These are phyloP conservation scores for Exophiala sideris DNA, from an alignment of 2,329 filamentous ascomycete genomes.

Conservation along the genomic window DNA sequence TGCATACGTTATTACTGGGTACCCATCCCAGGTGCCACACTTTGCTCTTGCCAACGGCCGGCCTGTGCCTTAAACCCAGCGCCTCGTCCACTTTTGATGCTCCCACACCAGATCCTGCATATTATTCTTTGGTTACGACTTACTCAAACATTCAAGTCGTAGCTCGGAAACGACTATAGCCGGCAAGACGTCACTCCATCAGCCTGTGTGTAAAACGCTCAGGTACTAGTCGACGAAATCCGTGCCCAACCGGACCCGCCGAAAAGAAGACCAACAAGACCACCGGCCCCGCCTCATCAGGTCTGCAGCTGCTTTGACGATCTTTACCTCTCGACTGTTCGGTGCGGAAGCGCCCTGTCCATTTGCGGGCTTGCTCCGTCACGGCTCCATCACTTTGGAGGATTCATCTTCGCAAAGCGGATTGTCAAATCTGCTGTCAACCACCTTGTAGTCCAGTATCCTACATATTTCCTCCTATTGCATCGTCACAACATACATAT, in stretches of 20 bases:
- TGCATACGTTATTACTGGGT: constrained; percentile 1
- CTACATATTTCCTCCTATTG: constrained; percentile 10
- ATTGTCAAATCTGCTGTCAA: constrained; percentile 15
- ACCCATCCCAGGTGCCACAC: background rate
- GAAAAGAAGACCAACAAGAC: background rate
- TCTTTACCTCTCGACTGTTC: constrained; percentile 16
- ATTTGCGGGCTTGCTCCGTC: constrained; percentile 12
- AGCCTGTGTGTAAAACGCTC: background rate
- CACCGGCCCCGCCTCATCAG: background rate
- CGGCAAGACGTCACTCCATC: background rate
- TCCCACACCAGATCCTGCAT: constrained; percentile 20
- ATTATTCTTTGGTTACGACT: constrained; percentile 18
- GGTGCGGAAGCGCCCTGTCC: constrained; percentile 17
- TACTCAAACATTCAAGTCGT: background rate
- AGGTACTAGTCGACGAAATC: background rate
- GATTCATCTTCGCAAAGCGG: constrained; percentile 11
- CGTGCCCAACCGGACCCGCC: constrained; percentile 4
- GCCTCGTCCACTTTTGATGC: constrained; percentile 27
- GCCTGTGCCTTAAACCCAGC: constrained; percentile 23
- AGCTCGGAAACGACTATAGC: constrained; percentile 5
- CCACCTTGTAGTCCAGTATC: constrained; percentile 1
- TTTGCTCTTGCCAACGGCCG: constrained; percentile 7
- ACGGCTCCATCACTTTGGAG: constrained; percentile 5
- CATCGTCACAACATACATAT: constrained; percentile 21
- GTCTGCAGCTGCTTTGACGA: constrained; percentile 4